These are phyloP conservation scores for Escallonia herrerae DNA, from an alignment of 129 eudicot genomes.

Conservation along the genomic window DNA sequence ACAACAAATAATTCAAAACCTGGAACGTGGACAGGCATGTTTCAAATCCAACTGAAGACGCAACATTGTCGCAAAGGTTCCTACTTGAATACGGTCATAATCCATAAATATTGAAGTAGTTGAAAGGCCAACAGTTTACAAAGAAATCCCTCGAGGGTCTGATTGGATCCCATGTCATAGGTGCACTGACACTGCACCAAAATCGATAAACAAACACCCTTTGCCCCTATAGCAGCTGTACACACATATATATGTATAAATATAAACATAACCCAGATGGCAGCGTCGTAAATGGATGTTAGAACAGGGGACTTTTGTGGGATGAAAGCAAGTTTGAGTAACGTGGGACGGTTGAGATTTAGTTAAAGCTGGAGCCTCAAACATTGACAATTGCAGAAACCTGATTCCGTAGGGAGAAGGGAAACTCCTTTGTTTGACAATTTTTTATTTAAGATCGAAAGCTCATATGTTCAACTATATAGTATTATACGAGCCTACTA, in stretches of 20 bases:
- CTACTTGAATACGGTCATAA: not conserved
- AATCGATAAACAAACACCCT: too few species aligned
- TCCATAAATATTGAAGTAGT: not conserved
- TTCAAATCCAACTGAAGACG: not conserved
- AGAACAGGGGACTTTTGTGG: conserved; percentile 6
- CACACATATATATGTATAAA: too few species aligned
- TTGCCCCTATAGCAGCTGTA: too few species aligned
- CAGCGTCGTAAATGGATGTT: not conserved
- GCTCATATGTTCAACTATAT: too few species aligned
- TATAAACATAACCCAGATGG: not conserved
- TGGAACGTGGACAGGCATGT: too few species aligned
- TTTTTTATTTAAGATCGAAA: not conserved
- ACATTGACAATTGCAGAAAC: conserved; percentile 29
- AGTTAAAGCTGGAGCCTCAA: conserved; percentile 35
- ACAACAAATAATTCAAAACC: too few species aligned
- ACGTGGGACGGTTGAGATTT: conserved; percentile 42
- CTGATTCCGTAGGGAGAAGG: conserved; percentile 26
- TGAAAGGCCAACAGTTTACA: not conserved
- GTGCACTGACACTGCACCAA: conserved; percentile 11
- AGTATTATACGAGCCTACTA: too few species aligned
- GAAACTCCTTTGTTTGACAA: conserved; percentile 3
- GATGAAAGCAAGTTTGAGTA: not conserved
- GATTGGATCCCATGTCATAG: conserved; percentile 23
- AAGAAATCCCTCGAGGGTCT: not conserved
- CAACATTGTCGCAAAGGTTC: not conserved